Conservation (phyloP, 2,329 filamentous ascomycete species). For the Calonectria multiphialidica region DNA sequence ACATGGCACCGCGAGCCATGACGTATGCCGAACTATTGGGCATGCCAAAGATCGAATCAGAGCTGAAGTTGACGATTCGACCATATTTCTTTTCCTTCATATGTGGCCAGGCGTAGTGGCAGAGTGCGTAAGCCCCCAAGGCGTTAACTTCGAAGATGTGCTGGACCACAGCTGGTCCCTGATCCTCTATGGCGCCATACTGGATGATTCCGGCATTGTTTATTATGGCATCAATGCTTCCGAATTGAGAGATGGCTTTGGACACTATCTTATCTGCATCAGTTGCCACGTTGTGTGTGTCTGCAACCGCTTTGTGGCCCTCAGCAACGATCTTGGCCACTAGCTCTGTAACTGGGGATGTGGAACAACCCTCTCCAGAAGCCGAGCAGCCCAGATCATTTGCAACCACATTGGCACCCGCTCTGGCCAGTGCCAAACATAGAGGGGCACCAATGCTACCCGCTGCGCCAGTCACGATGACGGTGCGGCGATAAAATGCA, state of each 20-base stretch:
- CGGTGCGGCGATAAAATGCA: not conserved
- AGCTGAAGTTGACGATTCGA: slow-evolving; percentile 16
- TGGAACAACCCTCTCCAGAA: not conserved
- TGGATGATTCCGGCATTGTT: slow-evolving; percentile 14
- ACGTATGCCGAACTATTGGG: slow-evolving; percentile 12
- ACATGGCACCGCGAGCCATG: slow-evolving; percentile 4
- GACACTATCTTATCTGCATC: slow-evolving; percentile 1
- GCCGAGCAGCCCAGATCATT: slow-evolving; percentile 8
- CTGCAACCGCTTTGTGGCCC: not conserved
- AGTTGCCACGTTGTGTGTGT: not conserved
- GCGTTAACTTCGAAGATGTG: not conserved
- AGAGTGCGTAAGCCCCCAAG: slow-evolving; percentile 3
- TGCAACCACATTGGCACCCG: slow-evolving; percentile 1
- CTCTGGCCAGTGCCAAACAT: not conserved
- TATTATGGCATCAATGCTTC: slow-evolving; percentile 2
- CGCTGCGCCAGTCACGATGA: slow-evolving; percentile 3
- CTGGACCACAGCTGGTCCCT: not conserved
- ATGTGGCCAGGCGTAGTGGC: slow-evolving; percentile 10
- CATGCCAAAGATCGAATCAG: not conserved
- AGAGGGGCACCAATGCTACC: slow-evolving; percentile 6
- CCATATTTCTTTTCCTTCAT: slow-evolving; percentile 15
- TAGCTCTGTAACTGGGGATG: not conserved
- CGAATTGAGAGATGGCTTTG: not conserved
- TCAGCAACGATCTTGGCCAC: not conserved
- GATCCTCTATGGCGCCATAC: not conserved